Base-by-base conservation (phyloP, 805 yeast species). In the Vanderwaltozyma tropicalis region DNA sequence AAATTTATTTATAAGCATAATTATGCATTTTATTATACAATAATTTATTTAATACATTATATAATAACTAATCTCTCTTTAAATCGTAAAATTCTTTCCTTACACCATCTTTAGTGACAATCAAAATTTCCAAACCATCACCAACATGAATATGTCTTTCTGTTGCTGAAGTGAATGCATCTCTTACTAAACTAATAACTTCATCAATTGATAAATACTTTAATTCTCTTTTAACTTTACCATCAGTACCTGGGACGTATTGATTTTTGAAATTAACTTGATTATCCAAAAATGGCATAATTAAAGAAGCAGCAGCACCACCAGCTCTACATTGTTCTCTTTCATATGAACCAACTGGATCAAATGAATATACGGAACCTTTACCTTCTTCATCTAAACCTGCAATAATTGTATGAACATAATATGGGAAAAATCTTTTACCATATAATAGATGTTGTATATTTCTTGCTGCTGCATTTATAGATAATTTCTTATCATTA, bases 131-230 rank as follows among this genome's bases (percentile, higher is more conserved):
- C 45, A 92, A 71, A 5, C 92, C 94, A 67, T 92, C 98, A 68
- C 98, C 98, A 37, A 92, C 97, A 50, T 88, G 94, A 50, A 92
- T 92, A 63, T 92, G 97, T 72, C 98, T 82, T 66, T 92, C 98
- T 15, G 97, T 89, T 16, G 96, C 98, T 8, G 96, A 86, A 17
- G 86, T 71, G 58, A 92, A 92, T 5, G 98, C 95, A 63, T 92
- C 98, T 60, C 78, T 80, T 28, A 92, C 96, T 46, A 92, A 67
- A 50, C 78, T 72, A 53, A 92, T 67, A 18, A 87, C 96, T 65
- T 88, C 95, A 2, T 86, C 95, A 48, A 87, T 69, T 29, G 70
- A 61, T 55, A 92, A 69, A 53, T 72, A 84, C 56, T 76, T 69
- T 43, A 78, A 57, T 30, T 71, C 72, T 57, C 64, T 78, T 59